Evolutionary conservation across 2,329 filamentous ascomycete genomes (phyloP).

Genomic region (Raffaelea ambrosiae): DNA sequence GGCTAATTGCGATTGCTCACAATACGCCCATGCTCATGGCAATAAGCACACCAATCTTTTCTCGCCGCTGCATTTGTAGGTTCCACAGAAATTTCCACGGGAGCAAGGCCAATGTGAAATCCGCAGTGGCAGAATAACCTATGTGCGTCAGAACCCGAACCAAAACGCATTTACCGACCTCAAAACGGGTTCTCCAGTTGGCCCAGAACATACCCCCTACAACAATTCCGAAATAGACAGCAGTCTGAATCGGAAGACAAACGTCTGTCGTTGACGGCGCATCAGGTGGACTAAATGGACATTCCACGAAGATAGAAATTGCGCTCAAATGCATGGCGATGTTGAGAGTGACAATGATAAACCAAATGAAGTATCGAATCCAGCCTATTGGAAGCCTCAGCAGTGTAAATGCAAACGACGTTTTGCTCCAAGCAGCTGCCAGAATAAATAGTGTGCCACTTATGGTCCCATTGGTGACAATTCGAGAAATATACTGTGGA

Average conservation of each 20-base stretch:
- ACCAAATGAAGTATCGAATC: slow-evolving; percentile 18
- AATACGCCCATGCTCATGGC: slow-evolving; percentile 24
- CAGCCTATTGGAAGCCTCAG: slow-evolving; percentile 20
- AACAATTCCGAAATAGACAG: no score
- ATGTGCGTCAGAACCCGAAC: slow-evolving; percentile 18
- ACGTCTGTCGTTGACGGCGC: slow-evolving; percentile 11
- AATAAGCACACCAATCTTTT: slow-evolving; percentile 20
- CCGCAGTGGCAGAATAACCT: slow-evolving; percentile 10
- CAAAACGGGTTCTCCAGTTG: no score
- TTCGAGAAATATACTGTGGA: background rate
- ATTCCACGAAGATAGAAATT: slow-evolving; percentile 7
- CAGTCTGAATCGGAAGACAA: no score
- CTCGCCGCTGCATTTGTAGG: slow-evolving; percentile 19
- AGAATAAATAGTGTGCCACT: slow-evolving; percentile 10
- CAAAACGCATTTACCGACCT: no score
- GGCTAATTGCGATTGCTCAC: slow-evolving; percentile 11
- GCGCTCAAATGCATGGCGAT: slow-evolving; percentile 17
- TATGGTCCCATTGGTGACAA: slow-evolving; percentile 8
- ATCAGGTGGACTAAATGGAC: slow-evolving; percentile 10
- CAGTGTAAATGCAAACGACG: slow-evolving; percentile 26
- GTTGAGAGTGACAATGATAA: slow-evolving; percentile 22
- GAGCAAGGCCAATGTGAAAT: slow-evolving; percentile 14
- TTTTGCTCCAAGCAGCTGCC: slow-evolving; percentile 19
- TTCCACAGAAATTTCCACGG: slow-evolving; percentile 21
- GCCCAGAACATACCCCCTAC: no score